phyloP scores from a whole-genome alignment of 1,284 basidiomycete genomes.

The Rhodotorula sp. region DNA sequence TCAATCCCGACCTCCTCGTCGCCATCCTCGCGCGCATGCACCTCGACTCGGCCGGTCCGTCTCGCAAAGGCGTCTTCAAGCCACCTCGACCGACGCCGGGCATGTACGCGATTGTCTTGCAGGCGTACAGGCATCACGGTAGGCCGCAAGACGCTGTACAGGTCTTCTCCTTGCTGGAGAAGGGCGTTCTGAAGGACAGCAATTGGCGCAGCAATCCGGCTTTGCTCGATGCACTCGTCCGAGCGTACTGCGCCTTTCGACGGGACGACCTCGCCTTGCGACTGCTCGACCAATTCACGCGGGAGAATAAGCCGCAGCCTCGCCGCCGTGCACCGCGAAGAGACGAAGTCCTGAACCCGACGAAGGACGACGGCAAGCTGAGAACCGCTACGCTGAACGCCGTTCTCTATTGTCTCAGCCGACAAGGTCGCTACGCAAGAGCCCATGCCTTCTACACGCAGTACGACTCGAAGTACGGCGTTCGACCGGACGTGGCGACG shows the following conservation, averaged over 20 bases:
- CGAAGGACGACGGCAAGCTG: slow-evolving; percentile 23
- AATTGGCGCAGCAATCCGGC: too few species aligned
- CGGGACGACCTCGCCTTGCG: slow-evolving; percentile 2
- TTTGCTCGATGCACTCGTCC: slow-evolving; percentile 18
- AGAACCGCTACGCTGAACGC: slow-evolving; percentile 51
- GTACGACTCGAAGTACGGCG: slow-evolving; percentile 58
- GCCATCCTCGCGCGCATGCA: slow-evolving; percentile 1
- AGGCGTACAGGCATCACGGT: slow-evolving; percentile 8
- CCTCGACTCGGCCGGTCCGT: neutral
- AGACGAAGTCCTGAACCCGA: neutral
- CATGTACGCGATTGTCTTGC: slow-evolving; percentile 26
- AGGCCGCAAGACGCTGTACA: neutral
- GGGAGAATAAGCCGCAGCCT: neutral
- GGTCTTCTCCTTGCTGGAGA: slow-evolving; percentile 15
- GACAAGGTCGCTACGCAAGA: slow-evolving; percentile 59
- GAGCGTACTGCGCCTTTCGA: slow-evolving; percentile 7
- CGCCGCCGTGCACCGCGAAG: too few species aligned
- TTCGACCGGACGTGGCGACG: slow-evolving; percentile 58
- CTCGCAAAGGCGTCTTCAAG: neutral
- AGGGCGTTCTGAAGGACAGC: slow-evolving; percentile 12
- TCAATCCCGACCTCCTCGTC: slow-evolving; percentile 3
- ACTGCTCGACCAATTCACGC: slow-evolving; percentile 1
- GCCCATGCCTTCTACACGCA: slow-evolving; percentile 64
- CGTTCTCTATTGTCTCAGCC: slow-evolving; percentile 57
- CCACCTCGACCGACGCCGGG: slow-evolving; percentile 4